Percentiles rank a stretch among this genome's conserved stretches.
phyloP scores from a whole-genome alignment of 805 yeast species.

The Cyberlindnera bimundalis region DNA sequence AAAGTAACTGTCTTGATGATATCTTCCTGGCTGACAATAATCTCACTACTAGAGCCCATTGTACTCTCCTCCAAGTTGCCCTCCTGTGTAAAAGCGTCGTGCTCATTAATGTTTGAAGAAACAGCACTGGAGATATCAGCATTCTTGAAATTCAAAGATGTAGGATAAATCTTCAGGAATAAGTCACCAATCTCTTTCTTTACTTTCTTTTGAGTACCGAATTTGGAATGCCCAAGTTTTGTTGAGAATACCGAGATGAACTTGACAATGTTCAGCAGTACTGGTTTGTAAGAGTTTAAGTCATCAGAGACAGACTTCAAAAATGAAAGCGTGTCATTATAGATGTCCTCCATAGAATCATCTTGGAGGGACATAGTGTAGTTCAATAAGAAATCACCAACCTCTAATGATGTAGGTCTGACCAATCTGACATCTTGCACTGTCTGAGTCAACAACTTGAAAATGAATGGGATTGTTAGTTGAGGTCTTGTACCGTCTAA shows the following conservation, averaged over 20 bases:
- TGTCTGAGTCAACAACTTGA: conserved; percentile 47
- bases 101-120: conserved; percentile 6
- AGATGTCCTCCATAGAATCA: conserved; percentile 79
- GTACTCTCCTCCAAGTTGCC: conserved; percentile 16
- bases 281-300: conserved; percentile 41
- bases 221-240: conserved; percentile 55
- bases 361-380: conserved; percentile 67
- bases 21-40: conserved; percentile 37
- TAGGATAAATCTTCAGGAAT: conserved; percentile 36
- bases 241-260: conserved; percentile 49
- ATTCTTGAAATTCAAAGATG: conserved; percentile 27
- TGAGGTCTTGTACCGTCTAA: conserved; percentile 83
- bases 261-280: conserved; percentile 52
- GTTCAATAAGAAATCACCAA: conserved; percentile 37
- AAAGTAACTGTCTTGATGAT: conserved; percentile 39
- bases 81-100: conserved; percentile 9
- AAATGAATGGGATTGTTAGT: conserved; percentile 63
- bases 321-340: conserved; percentile 54
- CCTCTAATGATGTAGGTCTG: conserved; percentile 18
- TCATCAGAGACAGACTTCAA: conserved; percentile 55
- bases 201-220: conserved; percentile 57
- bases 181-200: conserved; percentile 52
- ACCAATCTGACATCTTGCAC: conserved; percentile 4
- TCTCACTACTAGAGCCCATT: conserved; percentile 13
- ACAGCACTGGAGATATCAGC: conserved; percentile 19